Evolutionary conservation across 2,329 filamentous ascomycete genomes (phyloP).

Genomic region (Colletotrichum kahawae): DNA sequence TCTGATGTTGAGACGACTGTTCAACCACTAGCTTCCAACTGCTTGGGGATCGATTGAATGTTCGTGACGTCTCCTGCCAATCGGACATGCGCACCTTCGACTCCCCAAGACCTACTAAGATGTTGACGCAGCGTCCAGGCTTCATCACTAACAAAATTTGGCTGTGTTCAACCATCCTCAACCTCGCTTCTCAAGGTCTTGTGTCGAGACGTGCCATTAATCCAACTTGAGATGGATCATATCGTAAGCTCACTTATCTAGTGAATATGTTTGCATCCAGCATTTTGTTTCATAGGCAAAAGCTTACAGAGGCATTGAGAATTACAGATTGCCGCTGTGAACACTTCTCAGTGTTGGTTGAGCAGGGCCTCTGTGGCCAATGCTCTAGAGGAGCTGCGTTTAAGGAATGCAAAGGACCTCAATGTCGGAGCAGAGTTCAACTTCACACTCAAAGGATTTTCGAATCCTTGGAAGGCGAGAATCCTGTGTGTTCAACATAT

Average conservation of each 20-base stretch:
- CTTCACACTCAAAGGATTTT: rapidly evolving
- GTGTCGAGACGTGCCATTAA: not conserved
- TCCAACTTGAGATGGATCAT: not conserved
- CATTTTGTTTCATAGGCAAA: not conserved
- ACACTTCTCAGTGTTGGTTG: not conserved
- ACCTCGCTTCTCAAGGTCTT: not conserved
- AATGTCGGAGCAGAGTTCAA: not conserved
- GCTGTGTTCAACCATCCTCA: not conserved
- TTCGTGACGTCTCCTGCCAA: not conserved
- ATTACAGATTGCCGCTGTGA: not conserved
- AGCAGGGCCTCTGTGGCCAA: rapidly evolving
- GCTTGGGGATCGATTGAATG: not conserved
- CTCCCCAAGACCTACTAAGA: not conserved
- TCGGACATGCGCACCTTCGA: not conserved
- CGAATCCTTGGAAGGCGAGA: not conserved
- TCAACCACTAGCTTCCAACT: rapidly evolving
- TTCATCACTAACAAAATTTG: rapidly evolving
- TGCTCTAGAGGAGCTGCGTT: not conserved
- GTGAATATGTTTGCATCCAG: too few relatives aligned
- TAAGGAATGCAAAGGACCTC: not conserved
- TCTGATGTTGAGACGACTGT: not conserved
- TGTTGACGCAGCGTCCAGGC: rapidly evolving
- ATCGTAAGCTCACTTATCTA: not conserved
- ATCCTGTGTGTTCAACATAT: not conserved
- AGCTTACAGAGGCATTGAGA: not conserved